Conservation (phyloP, 2,329 filamentous ascomycete genomes). For the Atkinsonella hypoxylon region DNA sequence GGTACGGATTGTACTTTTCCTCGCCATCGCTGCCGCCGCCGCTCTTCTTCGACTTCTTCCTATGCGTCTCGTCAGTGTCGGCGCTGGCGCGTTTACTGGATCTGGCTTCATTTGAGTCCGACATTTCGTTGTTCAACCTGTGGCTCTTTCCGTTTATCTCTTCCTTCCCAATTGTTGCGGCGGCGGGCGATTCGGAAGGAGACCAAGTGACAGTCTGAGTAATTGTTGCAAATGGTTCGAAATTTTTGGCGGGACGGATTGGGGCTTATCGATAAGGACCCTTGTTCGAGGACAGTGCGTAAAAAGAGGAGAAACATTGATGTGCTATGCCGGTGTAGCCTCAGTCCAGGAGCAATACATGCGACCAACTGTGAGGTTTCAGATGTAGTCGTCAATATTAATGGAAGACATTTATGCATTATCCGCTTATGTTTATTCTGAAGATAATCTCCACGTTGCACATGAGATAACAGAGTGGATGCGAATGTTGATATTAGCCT, state of each 20-base stretch:
- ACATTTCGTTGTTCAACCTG: constrained; percentile 19
- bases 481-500: not conserved
- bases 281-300: constrained; percentile 6
- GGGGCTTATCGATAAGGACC: constrained; percentile 21
- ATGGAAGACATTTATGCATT: not conserved
- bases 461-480: not conserved
- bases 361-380: not conserved
- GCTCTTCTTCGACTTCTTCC: constrained; percentile 32
- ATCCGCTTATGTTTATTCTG: too few species aligned
- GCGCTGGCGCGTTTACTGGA: constrained; percentile 32
- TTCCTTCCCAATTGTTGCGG: not conserved
- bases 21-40: constrained; percentile 16
- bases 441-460: not conserved
- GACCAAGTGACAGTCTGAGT: not conserved
- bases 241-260: constrained; percentile 15
- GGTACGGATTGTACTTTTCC: constrained; percentile 62
- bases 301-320: not conserved
- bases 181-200: not conserved
- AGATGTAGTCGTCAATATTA: not conserved
- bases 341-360: not conserved
- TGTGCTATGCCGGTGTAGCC: not conserved
- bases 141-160: not conserved
- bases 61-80: constrained; percentile 28
- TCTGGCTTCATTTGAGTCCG: constrained; percentile 20
- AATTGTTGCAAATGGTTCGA: constrained; percentile 1